Evolutionary conservation across 305 asterid genomes (phyloP).

Genomic region (Rubia balearica): DNA sequence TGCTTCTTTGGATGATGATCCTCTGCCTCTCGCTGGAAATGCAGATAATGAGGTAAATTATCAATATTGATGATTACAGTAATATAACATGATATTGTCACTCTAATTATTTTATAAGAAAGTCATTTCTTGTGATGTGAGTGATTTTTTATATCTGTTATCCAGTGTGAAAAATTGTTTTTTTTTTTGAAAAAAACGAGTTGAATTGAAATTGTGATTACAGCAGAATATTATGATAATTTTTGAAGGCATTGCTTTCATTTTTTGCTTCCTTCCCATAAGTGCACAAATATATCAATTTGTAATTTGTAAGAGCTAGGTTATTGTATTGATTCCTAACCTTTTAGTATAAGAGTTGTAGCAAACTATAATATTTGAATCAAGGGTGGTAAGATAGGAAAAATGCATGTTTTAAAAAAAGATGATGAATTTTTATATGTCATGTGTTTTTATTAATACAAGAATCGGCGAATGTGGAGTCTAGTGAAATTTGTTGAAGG

Average conservation of each 20-base stretch:
- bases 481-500: too few relatives aligned
- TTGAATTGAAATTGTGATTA: background rate
- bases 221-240: background rate
- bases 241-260: background rate
- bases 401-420: too few relatives aligned
- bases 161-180: background rate
- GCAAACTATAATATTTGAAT: background rate
- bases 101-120: background rate
- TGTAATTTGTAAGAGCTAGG: too few relatives aligned
- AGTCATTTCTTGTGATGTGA: background rate
- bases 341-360: background rate
- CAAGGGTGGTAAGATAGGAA: background rate
- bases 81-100: too few relatives aligned
- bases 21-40: constrained; percentile 16
- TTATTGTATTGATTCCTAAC: background rate
- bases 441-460: too few relatives aligned
- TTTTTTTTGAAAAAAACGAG: background rate
- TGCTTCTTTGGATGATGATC: constrained; percentile 34
- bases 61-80: background rate
- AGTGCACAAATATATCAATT: background rate
- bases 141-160: background rate
- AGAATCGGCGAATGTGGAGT: too few relatives aligned
- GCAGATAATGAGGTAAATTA: constrained; percentile 37
- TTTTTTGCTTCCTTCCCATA: background rate
- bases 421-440: background rate